A percentile compares a stretch with the other conserved stretches of the same genome.
These are phyloP conservation scores for Solidago caesia DNA, from an alignment of 129 eudicot genomes.

Conservation along the genomic window DNA sequence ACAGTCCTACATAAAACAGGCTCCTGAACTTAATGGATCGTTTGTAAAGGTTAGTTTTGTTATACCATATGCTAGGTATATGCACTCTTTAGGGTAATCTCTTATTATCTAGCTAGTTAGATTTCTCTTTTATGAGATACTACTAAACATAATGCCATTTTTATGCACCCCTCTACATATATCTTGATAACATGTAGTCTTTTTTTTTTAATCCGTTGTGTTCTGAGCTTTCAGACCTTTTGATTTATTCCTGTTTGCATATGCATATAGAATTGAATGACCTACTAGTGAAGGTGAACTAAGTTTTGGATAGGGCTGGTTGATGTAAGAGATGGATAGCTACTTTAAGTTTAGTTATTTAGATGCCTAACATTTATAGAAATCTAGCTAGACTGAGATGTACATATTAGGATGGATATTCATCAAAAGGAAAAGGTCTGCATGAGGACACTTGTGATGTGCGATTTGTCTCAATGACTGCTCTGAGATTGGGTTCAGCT, in stretches of 20 bases:
- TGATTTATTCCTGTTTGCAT: not conserved
- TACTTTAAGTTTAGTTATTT: not conserved
- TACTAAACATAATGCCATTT: not conserved
- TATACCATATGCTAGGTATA: not conserved
- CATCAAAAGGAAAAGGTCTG: not conserved
- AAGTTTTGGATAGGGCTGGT: too few relatives aligned
- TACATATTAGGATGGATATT: not conserved
- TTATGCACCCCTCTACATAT: not conserved
- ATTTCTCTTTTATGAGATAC: not conserved
- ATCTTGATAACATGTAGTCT: not conserved
- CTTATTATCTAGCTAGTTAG: not conserved
- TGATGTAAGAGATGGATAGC: too few relatives aligned
- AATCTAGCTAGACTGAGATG: not conserved
- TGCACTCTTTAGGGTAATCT: not conserved
- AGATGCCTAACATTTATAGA: not conserved
- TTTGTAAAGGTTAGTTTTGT: slow-evolving; percentile 64
- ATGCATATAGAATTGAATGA: not conserved
- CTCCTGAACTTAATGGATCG: slow-evolving; percentile 82
- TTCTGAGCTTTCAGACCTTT: not conserved
- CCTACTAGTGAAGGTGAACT: too few relatives aligned
- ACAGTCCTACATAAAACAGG: slow-evolving; percentile 83
- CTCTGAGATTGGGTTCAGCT: not conserved
- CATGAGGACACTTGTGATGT: not conserved
- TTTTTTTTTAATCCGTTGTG: not conserved
- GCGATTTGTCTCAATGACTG: not conserved